Conservation (phyloP, 108 stramenopile genomes). For the Seminavis robusta region DNA sequence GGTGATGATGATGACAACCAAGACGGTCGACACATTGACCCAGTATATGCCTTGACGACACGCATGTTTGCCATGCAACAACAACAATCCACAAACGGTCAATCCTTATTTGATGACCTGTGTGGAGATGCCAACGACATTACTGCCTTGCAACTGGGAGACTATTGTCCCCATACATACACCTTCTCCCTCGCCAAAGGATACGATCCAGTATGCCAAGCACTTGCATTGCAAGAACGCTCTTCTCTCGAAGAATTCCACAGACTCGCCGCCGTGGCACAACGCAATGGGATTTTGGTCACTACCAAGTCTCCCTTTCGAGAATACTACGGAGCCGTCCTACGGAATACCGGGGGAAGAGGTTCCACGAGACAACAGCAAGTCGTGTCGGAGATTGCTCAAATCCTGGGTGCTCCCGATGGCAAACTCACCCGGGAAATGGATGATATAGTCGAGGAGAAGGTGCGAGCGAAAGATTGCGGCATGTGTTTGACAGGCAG, state of each 20-base stretch:
- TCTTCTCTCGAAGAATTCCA: conserved; percentile 22
- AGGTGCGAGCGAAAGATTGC: too few relatives aligned
- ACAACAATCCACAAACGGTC: background rate
- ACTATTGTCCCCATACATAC: background rate
- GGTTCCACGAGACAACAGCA: conserved; percentile 21
- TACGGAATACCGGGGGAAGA: conserved; percentile 25
- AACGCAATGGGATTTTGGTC: conserved; percentile 33
- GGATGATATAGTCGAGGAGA: conserved; percentile 23
- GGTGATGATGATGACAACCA: background rate
- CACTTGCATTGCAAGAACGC: background rate
- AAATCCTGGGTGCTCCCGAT: conserved; percentile 15
- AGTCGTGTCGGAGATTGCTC: conserved; percentile 20
- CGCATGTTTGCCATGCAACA: conserved; percentile 26
- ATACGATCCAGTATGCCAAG: background rate
- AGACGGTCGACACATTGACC: conserved; percentile 2
- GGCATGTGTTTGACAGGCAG: too few relatives aligned
- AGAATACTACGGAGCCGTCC: conserved; percentile 28
- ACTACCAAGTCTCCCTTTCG: conserved; percentile 36
- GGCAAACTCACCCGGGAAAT: conserved; percentile 30
- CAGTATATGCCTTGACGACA: conserved; percentile 24
- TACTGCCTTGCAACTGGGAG: conserved; percentile 26
- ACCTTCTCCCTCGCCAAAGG: background rate
- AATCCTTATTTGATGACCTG: conserved; percentile 16
- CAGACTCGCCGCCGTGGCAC: conserved; percentile 17
- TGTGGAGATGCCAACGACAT: conserved; percentile 35